phyloP scores from a whole-genome alignment of 371 early-diverging fungal genomes.

The Apophysomyces trapeziformis region DNA sequence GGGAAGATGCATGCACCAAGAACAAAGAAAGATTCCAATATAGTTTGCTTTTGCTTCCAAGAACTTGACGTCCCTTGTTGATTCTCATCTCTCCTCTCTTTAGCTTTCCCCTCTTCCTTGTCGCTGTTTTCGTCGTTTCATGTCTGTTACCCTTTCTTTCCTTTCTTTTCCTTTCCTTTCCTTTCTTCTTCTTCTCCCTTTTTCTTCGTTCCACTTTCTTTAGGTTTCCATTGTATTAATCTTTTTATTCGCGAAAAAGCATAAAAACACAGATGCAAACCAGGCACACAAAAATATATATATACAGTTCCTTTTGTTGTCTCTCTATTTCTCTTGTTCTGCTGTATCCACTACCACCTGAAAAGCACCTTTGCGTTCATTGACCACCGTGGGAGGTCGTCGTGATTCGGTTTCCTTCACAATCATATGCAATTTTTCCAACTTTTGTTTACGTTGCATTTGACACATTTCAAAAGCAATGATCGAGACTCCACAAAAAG shows the following conservation, averaged over 20 bases:
- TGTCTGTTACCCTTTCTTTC: neutral
- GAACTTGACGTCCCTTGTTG: neutral
- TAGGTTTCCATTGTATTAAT: constrained; percentile 5
- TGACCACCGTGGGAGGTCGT: constrained; percentile 23
- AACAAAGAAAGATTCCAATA: neutral
- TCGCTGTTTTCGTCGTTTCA: too few relatives aligned
- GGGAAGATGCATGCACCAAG: neutral
- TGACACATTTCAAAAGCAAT: constrained; percentile 52
- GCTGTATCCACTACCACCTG: constrained; percentile 43
- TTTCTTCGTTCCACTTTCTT: neutral
- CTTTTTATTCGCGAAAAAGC: constrained; percentile 11
- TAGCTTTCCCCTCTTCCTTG: neutral
- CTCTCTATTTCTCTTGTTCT: neutral
- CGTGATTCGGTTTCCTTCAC: constrained; percentile 48
- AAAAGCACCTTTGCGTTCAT: constrained; percentile 42
- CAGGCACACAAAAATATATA: neutral
- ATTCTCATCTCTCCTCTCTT: neutral
- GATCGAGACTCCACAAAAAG: constrained; percentile 46
- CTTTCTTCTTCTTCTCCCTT: neutral
- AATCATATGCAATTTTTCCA: constrained; percentile 44
- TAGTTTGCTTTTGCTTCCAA: constrained; percentile 14
- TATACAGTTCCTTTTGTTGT: constrained; percentile 2
- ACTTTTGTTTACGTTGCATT: constrained; percentile 43
- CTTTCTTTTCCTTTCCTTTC: constrained; percentile 3
- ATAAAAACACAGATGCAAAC: neutral